phyloP scores from a whole-genome alignment of 192 early-diverging fungal species.

The Entomortierella chlamydospora region DNA sequence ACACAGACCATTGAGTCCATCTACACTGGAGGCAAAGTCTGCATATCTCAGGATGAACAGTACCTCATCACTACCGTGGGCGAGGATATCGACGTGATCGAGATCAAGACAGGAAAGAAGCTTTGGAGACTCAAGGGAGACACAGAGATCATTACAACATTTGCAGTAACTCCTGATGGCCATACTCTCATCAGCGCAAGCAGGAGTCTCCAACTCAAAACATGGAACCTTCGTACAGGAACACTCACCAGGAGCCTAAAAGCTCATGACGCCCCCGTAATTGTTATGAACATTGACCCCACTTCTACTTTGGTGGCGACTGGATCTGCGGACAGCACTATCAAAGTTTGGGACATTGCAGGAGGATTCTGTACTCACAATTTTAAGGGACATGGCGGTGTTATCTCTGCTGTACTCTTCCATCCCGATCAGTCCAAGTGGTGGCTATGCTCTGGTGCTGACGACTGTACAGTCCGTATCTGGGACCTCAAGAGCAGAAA shows the following conservation, averaged over 20 bases:
- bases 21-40: constrained; percentile 91
- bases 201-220: constrained; percentile 79
- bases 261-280: constrained; percentile 93
- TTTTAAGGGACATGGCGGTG: constrained; percentile 92
- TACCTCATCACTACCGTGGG: constrained; percentile 82
- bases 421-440: constrained; percentile 68
- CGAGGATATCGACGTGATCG: constrained; percentile 84
- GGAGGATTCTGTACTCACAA: constrained; percentile 95
- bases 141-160: constrained; percentile 87
- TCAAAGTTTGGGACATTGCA: constrained; percentile 97
- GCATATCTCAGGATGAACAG: constrained; percentile 71
- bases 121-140: constrained; percentile 79
- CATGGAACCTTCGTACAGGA: constrained; percentile 81
- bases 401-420: constrained; percentile 89
- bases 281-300: constrained; percentile 91
- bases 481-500: constrained; percentile 88
- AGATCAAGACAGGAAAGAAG: constrained; percentile 74
- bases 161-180: constrained; percentile 86
- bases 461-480: constrained; percentile 89
- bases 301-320: constrained; percentile 95
- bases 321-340: constrained; percentile 93
- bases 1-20: constrained; percentile 87
- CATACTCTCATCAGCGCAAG: constrained; percentile 82
- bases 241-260: constrained; percentile 74
- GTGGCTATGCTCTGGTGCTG: constrained; percentile 88